Conservation (phyloP, 345 rosid genomes). For the Rhizophora apiculata region DNA sequence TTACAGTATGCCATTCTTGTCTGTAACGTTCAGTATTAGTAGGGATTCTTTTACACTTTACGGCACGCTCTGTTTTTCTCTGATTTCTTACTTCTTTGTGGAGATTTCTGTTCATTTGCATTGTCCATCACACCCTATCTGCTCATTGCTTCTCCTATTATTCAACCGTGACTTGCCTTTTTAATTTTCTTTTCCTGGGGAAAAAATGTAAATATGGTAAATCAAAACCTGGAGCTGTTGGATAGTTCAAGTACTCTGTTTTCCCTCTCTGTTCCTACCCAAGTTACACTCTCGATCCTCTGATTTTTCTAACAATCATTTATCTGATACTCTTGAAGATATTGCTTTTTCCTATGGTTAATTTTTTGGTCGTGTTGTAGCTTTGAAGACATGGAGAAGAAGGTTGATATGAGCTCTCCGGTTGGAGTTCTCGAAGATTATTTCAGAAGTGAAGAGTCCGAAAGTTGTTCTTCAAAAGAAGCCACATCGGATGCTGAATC, state of each 20-base stretch:
- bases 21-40: neutral
- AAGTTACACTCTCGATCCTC: too few relatives aligned
- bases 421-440: conserved; percentile 2
- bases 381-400: neutral
- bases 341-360: conserved; percentile 16
- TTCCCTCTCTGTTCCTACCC: neutral
- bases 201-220: too few relatives aligned
- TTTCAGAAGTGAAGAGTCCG: neutral
- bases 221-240: too few relatives aligned
- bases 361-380: neutral
- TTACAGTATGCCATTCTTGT: neutral
- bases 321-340: neutral
- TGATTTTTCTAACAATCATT: too few relatives aligned
- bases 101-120: neutral
- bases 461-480: neutral
- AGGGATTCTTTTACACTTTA: neutral
- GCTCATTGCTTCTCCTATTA: neutral
- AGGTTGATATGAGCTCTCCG: neutral
- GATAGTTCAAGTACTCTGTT: too few relatives aligned
- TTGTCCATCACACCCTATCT: neutral
- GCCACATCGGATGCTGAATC: neutral
- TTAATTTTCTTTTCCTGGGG: too few relatives aligned
- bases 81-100: neutral
- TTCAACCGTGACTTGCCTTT: too few relatives aligned
- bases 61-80: neutral